Conservation (phyloP, 352 stramenopile genomes). For the Globisporangium emineosum region DNA sequence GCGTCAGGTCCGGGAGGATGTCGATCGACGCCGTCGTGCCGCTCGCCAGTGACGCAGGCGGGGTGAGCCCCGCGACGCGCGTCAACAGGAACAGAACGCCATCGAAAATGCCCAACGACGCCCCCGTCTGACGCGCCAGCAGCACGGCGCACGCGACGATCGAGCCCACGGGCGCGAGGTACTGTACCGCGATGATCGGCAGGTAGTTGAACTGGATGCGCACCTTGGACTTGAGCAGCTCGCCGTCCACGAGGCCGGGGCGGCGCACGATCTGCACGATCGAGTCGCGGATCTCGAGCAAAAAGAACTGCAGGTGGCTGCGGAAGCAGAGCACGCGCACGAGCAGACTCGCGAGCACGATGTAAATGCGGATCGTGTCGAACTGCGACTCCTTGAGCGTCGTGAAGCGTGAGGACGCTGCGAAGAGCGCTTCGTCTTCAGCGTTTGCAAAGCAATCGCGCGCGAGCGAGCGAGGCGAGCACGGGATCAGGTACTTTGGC, state of each 20-base stretch:
- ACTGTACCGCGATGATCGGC: conserved; percentile 76
- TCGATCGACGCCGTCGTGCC: conserved; percentile 8
- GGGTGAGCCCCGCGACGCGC: conserved; percentile 17
- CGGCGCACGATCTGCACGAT: conserved; percentile 57
- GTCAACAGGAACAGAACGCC: conserved; percentile 25
- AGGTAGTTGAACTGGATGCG: conserved; percentile 82
- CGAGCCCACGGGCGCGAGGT: conserved; percentile 51
- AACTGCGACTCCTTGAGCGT: conserved; percentile 55
- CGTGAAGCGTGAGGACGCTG: conserved; percentile 2
- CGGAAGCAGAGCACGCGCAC: conserved; percentile 60
- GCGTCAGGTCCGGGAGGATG: conserved; percentile 32
- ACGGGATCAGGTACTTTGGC: conserved; percentile 43
- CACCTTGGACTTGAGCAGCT: conserved; percentile 62
- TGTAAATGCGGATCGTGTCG: conserved; percentile 43
- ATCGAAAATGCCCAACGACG: conserved; percentile 43
- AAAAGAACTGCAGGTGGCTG: conserved; percentile 66
- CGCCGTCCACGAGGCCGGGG: conserved; percentile 49
- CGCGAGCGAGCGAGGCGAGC: conserved; percentile 32
- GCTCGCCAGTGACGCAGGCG: conserved; percentile 16
- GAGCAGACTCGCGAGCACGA: conserved; percentile 44
- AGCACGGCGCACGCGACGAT: conserved; percentile 46
- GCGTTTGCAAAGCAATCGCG: conserved; percentile 52
- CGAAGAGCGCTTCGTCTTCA: conserved; percentile 26
- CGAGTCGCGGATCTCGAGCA: conserved; percentile 69
- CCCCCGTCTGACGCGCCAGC: conserved; percentile 52